A percentile compares a stretch with the other conserved stretches of the same genome.
phyloP scores from a whole-genome alignment of 805 yeast genomes.

The Barnettozyma wickerhamii region DNA sequence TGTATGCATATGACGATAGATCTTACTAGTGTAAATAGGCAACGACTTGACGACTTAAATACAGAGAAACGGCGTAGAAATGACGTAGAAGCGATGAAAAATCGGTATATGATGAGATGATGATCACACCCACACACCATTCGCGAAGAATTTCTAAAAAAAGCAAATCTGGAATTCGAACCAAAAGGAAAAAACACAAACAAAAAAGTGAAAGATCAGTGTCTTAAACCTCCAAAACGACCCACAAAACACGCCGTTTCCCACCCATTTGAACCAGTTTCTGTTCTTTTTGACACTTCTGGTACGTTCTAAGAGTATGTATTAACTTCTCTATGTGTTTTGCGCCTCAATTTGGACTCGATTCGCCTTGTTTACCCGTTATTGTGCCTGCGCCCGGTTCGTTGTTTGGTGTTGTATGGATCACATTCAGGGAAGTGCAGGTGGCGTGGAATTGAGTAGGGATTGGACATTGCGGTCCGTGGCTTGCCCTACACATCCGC shows the following conservation, averaged over 20 bases:
- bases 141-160: background rate
- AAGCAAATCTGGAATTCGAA: background rate
- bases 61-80: background rate
- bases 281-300: background rate
- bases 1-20: background rate
- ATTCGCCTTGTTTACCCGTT: too few species aligned
- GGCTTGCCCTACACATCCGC: too few species aligned
- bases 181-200: constrained; percentile 1
- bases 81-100: background rate
- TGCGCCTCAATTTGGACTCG: too few species aligned
- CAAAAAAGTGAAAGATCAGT: background rate
- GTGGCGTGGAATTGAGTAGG: too few species aligned
- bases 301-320: background rate
- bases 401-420: too few species aligned
- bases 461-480: too few species aligned
- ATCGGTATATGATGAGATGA: background rate
- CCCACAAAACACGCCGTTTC: background rate
- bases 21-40: too few species aligned
- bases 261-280: background rate
- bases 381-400: constrained; percentile 1
- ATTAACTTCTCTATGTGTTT: too few species aligned
- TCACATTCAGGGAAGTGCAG: too few species aligned
- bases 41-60: background rate
- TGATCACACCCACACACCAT: background rate
- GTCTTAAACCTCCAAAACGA: background rate